A percentile compares a stretch with the other conserved stretches of the same genome.
Conservation (phyloP, 169 alveolate species). For the Perkinsus chesapeaki region DNA sequence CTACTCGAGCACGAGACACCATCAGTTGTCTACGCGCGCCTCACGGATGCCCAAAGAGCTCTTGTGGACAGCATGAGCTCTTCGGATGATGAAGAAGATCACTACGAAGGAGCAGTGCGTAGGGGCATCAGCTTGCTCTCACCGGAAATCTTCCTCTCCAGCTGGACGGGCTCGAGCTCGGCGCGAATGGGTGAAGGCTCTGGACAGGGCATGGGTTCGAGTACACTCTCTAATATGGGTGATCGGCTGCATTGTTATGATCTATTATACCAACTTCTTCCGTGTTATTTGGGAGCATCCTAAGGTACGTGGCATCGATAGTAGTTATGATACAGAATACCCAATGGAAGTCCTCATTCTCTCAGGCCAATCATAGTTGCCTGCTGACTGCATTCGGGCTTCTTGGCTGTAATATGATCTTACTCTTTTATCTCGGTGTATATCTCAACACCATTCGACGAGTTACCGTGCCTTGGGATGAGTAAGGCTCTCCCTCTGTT, state of each 20-base stretch:
- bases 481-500: background rate
- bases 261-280: slow-evolving; percentile 48
- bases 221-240: slow-evolving; percentile 40
- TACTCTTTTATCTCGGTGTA: background rate
- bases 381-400: background rate
- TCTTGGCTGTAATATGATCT: background rate
- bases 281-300: slow-evolving; percentile 40
- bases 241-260: slow-evolving; percentile 10
- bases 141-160: background rate
- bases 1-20: background rate
- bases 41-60: background rate
- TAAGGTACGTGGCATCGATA: no score
- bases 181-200: slow-evolving; percentile 37
- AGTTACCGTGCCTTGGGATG: background rate
- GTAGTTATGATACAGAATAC: no score
- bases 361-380: background rate
- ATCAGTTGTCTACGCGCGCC: background rate
- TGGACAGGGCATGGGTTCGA: slow-evolving; percentile 21
- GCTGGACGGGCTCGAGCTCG: background rate
- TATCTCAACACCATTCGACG: background rate
- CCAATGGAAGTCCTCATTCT: no score
- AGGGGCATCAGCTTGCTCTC: background rate
- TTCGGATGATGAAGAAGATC: background rate
- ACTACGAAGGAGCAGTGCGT: background rate
- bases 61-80: background rate